phyloP scores from a whole-genome alignment of 441 rosid species.

The Manihot esculenta region DNA sequence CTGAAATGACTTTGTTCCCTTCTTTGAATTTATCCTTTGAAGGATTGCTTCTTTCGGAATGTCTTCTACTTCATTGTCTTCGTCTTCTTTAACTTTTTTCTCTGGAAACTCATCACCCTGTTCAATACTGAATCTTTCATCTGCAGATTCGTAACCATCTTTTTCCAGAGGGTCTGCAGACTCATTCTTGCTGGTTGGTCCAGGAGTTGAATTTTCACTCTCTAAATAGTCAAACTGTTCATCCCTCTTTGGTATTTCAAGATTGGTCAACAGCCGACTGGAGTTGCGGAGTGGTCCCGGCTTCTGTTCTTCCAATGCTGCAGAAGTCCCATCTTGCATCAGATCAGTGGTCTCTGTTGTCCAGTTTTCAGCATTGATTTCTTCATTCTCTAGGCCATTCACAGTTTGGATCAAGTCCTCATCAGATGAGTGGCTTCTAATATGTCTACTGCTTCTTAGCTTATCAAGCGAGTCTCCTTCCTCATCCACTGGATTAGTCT shows the following conservation, averaged over 20 bases:
- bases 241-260: slow-evolving; percentile 45
- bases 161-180: slow-evolving; percentile 22
- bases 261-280: slow-evolving; percentile 35
- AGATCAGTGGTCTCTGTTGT: slow-evolving; percentile 24
- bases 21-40: slow-evolving; percentile 71
- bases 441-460: slow-evolving; percentile 45
- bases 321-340: slow-evolving; percentile 27
- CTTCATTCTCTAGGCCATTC: slow-evolving; percentile 35
- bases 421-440: slow-evolving; percentile 56
- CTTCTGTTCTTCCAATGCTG: slow-evolving; percentile 24
- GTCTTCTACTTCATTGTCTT: slow-evolving; percentile 37
- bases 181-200: slow-evolving; percentile 18
- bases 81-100: slow-evolving; percentile 32
- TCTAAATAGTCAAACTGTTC: slow-evolving; percentile 22
- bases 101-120: slow-evolving; percentile 23
- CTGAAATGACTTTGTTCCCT: slow-evolving; percentile 65
- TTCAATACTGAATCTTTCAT: slow-evolving; percentile 27
- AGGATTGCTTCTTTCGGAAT: slow-evolving; percentile 57
- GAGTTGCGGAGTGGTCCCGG: slow-evolving; percentile 25
- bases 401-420: slow-evolving; percentile 39
- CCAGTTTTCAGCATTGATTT: slow-evolving; percentile 24
- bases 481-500: slow-evolving; percentile 66
- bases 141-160: slow-evolving; percentile 45
- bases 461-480: slow-evolving; percentile 43
- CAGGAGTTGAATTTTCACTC: slow-evolving; percentile 17